Conservation (phyloP, 1,284 basidiomycete genomes). For the Fistulinella cinereoalba region DNA sequence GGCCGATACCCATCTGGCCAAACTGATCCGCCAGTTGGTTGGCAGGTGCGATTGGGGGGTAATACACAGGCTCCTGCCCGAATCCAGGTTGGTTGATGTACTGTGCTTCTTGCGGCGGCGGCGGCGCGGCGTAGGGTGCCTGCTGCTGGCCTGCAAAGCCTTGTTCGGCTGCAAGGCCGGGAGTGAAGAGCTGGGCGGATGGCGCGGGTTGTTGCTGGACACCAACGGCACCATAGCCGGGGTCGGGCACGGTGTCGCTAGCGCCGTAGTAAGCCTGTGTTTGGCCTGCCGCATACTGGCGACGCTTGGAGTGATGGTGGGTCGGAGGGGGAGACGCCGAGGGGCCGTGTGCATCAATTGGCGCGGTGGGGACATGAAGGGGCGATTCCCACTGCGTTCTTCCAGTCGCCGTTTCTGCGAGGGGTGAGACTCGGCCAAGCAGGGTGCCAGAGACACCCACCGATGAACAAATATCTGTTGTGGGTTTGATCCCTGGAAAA, state of each 20-base stretch:
- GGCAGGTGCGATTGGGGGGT: conserved; percentile 46
- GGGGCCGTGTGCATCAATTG: conserved; percentile 39
- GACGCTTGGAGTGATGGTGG: conserved; percentile 60
- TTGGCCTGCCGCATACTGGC: conserved; percentile 89
- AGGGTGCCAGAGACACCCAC: too few relatives aligned
- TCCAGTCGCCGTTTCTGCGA: conserved; percentile 52
- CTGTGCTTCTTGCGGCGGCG: conserved; percentile 48
- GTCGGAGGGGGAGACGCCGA: conserved; percentile 40
- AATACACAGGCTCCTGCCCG: conserved; percentile 51
- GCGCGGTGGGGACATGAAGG: conserved; percentile 35
- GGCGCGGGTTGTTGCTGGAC: conserved; percentile 41
- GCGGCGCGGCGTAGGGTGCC: conserved; percentile 30
- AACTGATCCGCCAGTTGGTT: conserved; percentile 83
- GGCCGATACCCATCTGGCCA: conserved; percentile 78
- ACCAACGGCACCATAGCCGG: conserved; percentile 36
- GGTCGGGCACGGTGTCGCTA: conserved; percentile 41
- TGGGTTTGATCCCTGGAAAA: conserved; percentile 71
- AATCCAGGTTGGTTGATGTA: conserved; percentile 55
- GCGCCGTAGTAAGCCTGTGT: conserved; percentile 81
- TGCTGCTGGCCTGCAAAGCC: conserved; percentile 56
- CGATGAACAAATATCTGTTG: conserved; percentile 84
- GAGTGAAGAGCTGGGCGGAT: conserved; percentile 78
- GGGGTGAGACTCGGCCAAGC: conserved; percentile 10
- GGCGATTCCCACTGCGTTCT: conserved; percentile 68
- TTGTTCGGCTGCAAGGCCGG: conserved; percentile 67